Base-by-base conservation (phyloP, 169 alveolate genomes). In the Babesia bigemina region DNA sequence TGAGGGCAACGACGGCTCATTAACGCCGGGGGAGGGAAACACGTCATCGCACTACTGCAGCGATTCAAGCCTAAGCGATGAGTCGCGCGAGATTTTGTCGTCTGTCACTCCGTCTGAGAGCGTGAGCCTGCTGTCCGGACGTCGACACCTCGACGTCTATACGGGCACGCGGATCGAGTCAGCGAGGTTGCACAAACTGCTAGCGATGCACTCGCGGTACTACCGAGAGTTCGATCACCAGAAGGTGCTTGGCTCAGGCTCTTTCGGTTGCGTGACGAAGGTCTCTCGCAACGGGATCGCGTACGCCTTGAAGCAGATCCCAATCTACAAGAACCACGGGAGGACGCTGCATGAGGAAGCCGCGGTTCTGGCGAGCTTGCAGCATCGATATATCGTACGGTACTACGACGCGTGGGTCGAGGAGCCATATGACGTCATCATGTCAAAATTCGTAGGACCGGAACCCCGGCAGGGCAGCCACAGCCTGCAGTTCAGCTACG, bases 321-420 rank as follows among this genome's bases (percentile, higher is more conserved):
- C 90, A 49, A 28, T 83, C 19, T 76, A 49, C 60, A 66, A 69
- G 21, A 79, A 60, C 44, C 61, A 71, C 50, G 82, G 78, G 45
- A 69, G 47, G 19, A 62, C 62, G 53, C 61, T 79, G 65, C 91
- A 78, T 61, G 92, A 90, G 59, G 95, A 92, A 50, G 95, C 95
- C 13, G 92, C 93, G 19, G 88, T 92, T 85, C 85, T 92, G 59
- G 95, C 95, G 11, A 90, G 94, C 50, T 66, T 92, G 47, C 92
- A 92, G 55, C 94, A 92, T 70, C 90, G 87, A 69, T 89, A 92
- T 61, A 92, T 92, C 39, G 95, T 92, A 36, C 84, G 94, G 42
- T 92, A 92, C 69, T 92, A 92, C 63, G 95, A 92, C 71, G 95
- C 95, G 45, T 92, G 95, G 95, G 81, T 86, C 33, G 94, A 92